Evolutionary conservation across 495 filamentous ascomycete genomes (phyloP).

Genomic region (Talaromyces thailandensis): DNA sequence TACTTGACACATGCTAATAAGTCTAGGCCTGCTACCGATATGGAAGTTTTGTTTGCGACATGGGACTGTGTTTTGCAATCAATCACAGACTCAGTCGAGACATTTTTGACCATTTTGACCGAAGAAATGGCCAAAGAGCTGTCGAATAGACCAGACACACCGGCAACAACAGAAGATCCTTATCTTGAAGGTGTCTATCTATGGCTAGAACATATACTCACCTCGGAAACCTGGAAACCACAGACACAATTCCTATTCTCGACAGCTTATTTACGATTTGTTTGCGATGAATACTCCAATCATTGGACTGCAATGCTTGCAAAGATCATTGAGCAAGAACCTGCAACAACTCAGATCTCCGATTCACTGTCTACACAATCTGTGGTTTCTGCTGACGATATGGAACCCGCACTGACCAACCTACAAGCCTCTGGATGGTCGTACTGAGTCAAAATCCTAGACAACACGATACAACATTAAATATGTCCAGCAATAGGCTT

Average conservation of each 20-base stretch:
- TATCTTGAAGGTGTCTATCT: constrained; percentile 23
- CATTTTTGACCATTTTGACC: constrained; percentile 23
- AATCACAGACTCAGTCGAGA: constrained; percentile 18
- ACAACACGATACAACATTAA: constrained; percentile 12
- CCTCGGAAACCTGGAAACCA: constrained; percentile 22
- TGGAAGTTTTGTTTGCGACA: constrained; percentile 19
- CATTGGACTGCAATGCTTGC: not conserved
- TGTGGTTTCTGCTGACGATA: not conserved
- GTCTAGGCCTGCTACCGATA: constrained; percentile 22
- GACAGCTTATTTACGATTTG: constrained; percentile 21
- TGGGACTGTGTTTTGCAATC: constrained; percentile 29
- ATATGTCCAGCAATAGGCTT: constrained; percentile 27
- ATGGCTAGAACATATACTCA: constrained; percentile 34
- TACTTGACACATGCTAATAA: not conserved
- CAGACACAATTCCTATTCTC: constrained; percentile 19
- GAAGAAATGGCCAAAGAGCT: constrained; percentile 29
- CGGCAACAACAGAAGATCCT: constrained; percentile 14
- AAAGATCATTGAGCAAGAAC: not conserved
- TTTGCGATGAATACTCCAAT: constrained; percentile 23
- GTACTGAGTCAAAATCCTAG: not conserved
- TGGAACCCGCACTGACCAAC: not conserved
- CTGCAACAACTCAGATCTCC: not conserved
- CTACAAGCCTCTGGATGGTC: not conserved
- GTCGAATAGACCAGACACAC: constrained; percentile 12
- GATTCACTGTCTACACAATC: not conserved